A percentile compares a stretch with the other conserved stretches of the same genome.
phyloP scores from a whole-genome alignment of 495 filamentous ascomycete species.

The Sabuloglossum arenarium region DNA sequence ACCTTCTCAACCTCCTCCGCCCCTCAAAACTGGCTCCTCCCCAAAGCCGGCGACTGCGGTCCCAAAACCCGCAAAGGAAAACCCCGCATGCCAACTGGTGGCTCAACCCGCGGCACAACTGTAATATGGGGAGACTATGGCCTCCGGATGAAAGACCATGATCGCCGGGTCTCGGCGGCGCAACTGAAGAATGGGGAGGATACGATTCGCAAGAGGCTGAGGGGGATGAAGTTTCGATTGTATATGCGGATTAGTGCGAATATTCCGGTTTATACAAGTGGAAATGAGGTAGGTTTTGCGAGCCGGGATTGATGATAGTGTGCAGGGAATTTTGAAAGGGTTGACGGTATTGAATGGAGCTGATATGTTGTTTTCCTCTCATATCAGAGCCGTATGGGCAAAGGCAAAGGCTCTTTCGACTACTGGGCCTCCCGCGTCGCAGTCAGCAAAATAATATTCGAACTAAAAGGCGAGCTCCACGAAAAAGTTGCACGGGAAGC shows the following conservation, averaged over 20 bases:
- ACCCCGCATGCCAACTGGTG: slow-evolving; percentile 71
- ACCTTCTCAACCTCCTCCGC: slow-evolving; percentile 54
- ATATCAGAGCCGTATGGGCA: slow-evolving; percentile 66
- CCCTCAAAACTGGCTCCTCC: slow-evolving; percentile 55
- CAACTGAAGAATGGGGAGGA: slow-evolving; percentile 81
- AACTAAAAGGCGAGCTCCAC: slow-evolving; percentile 78
- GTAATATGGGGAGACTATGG: slow-evolving; percentile 95
- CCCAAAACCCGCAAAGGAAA: slow-evolving; percentile 76
- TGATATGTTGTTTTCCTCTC: no score
- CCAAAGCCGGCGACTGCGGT: slow-evolving; percentile 47
- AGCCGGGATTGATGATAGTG: not conserved
- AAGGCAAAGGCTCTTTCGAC: slow-evolving; percentile 93
- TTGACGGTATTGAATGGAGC: no score
- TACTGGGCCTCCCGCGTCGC: slow-evolving; percentile 81
- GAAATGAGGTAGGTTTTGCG: slow-evolving; percentile 46
- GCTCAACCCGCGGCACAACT: slow-evolving; percentile 77
- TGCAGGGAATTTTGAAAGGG: slow-evolving; percentile 8
- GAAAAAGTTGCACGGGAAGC: slow-evolving; percentile 89
- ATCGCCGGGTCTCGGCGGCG: slow-evolving; percentile 69
- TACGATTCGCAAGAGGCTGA: slow-evolving; percentile 66
- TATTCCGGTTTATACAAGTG: slow-evolving; percentile 84
- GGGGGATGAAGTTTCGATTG: slow-evolving; percentile 80
- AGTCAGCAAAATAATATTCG: slow-evolving; percentile 75
- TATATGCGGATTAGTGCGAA: slow-evolving; percentile 82
- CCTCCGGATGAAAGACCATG: slow-evolving; percentile 80